Percentiles rank a stretch among this genome's conserved stretches.
Conservation (phyloP, 805 yeast species). For the Cyberlindnera petersonii region DNA sequence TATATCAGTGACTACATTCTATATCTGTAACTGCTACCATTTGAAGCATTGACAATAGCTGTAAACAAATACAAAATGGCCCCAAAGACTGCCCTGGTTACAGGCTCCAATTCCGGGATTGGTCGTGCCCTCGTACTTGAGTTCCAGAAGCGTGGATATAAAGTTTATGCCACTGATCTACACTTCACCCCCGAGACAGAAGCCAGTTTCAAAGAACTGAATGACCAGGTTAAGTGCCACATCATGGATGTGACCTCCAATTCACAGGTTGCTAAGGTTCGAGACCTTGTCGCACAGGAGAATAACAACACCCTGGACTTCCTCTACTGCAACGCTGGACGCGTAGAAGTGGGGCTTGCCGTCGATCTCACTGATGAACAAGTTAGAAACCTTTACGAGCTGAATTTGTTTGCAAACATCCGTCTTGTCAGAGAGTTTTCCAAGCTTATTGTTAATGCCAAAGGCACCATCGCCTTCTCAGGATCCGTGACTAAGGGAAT, state of each 20-base stretch:
- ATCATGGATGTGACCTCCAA: constrained; percentile 34
- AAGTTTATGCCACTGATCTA: constrained; percentile 35
- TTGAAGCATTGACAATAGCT: not conserved
- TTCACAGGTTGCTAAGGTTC: constrained; percentile 28
- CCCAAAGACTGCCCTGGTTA: constrained; percentile 41
- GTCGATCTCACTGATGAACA: constrained; percentile 32
- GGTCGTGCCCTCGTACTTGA: constrained; percentile 48
- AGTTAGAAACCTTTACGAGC: constrained; percentile 26
- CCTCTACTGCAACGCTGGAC: constrained; percentile 43
- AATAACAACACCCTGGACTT: constrained; percentile 34
- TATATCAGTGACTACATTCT: too few species aligned
- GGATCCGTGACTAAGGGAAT: constrained; percentile 36
- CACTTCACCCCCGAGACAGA: constrained; percentile 30
- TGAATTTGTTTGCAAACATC: constrained; percentile 40
- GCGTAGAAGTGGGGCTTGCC: constrained; percentile 28
- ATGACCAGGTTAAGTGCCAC: constrained; percentile 6
- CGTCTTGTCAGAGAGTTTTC: constrained; percentile 35
- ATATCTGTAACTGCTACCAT: too few species aligned
- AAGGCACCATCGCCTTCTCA: constrained; percentile 39
- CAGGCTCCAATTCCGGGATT: constrained; percentile 61
- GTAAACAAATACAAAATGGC: not conserved
- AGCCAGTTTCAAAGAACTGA: constrained; percentile 17
- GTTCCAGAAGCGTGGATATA: constrained; percentile 39
- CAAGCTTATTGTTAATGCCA: constrained; percentile 32
- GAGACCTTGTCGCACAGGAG: constrained; percentile 23